Evolutionary conservation across 805 yeast species (phyloP).

Genomic region (Yamadazyma sp.): DNA sequence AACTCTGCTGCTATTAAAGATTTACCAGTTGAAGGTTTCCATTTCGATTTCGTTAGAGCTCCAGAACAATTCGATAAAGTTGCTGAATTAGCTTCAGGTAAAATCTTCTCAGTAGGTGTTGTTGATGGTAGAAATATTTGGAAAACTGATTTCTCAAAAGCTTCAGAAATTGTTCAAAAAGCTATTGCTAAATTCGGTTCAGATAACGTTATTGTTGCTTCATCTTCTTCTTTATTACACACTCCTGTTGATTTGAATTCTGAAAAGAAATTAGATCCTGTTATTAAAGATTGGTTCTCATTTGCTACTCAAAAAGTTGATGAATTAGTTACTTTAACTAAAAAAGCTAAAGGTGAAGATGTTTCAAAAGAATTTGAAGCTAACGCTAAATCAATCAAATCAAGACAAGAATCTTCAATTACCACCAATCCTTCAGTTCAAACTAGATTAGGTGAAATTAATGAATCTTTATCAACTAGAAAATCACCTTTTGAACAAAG

Average conservation of each 20-base stretch:
- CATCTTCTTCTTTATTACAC: conserved; percentile 96
- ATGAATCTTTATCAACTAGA: conserved; percentile 78
- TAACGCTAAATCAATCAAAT: conserved; percentile 79
- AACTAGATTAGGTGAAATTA: conserved; percentile 76
- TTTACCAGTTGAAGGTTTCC: conserved; percentile 93
- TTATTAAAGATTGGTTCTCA: conserved; percentile 96
- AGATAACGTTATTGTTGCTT: conserved; percentile 83
- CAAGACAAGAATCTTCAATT: conserved; percentile 82
- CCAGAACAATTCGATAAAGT: conserved; percentile 95
- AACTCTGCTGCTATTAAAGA: conserved; percentile 85
- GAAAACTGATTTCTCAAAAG: conserved; percentile 93
- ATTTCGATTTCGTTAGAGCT: conserved; percentile 92
- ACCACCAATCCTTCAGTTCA: conserved; percentile 91
- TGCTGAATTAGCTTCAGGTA: conserved; percentile 61
- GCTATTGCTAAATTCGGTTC: conserved; percentile 84
- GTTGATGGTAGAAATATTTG: conserved; percentile 99
- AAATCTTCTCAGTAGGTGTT: conserved; percentile 91
- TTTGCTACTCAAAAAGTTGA: conserved; percentile 94
- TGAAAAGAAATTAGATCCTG: conserved; percentile 88
- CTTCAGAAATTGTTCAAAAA: conserved; percentile 74
- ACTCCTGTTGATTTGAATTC: conserved; percentile 95
- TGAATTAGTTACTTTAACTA: conserved; percentile 90
- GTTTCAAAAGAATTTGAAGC: conserved; percentile 77
- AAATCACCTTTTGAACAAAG: conserved; percentile 82
- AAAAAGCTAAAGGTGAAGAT: conserved; percentile 79